Evolutionary conservation across 257 asterid genomes (phyloP).

Genomic region (Euphrasia confusa): DNA sequence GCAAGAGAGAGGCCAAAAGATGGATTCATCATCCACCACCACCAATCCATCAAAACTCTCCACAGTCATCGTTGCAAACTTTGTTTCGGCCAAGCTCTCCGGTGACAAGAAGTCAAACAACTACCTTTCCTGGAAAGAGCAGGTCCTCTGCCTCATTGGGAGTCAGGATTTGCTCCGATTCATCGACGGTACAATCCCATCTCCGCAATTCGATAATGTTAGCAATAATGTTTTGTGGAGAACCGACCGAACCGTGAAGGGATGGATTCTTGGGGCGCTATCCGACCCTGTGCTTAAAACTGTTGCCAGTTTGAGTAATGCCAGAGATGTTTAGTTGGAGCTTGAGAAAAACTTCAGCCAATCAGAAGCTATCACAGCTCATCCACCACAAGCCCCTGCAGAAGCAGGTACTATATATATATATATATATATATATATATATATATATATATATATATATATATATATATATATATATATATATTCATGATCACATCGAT

Average conservation of each 20-base stretch:
- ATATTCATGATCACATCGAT: too few species aligned
- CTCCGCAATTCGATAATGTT: neutral
- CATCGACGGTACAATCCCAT: constrained; percentile 13
- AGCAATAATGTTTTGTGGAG: constrained; percentile 12
- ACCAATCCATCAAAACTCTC: too few species aligned
- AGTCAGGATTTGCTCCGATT: constrained; percentile 19
- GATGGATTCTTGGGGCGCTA: constrained; percentile 23
- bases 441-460: too few species aligned
- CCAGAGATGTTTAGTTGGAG: too few species aligned
- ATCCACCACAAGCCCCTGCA: neutral
- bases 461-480: too few species aligned
- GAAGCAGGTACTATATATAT: neutral
- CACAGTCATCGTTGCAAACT: neutral
- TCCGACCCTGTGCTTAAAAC: too few species aligned
- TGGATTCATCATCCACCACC: too few species aligned
- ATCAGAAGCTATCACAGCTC: too few species aligned
- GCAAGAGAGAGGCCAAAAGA: too few species aligned
- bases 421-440: too few species aligned
- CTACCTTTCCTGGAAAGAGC: constrained; percentile 15
- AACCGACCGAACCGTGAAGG: constrained; percentile 14
- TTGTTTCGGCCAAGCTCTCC: constrained; percentile 3
- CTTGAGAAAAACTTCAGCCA: neutral
- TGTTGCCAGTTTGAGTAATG: too few species aligned
- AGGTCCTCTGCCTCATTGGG: constrained; percentile 21
- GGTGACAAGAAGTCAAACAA: constrained; percentile 1